Base-by-base conservation (phyloP, 768 basidiomycete genomes). In the Trametes meyenii region DNA sequence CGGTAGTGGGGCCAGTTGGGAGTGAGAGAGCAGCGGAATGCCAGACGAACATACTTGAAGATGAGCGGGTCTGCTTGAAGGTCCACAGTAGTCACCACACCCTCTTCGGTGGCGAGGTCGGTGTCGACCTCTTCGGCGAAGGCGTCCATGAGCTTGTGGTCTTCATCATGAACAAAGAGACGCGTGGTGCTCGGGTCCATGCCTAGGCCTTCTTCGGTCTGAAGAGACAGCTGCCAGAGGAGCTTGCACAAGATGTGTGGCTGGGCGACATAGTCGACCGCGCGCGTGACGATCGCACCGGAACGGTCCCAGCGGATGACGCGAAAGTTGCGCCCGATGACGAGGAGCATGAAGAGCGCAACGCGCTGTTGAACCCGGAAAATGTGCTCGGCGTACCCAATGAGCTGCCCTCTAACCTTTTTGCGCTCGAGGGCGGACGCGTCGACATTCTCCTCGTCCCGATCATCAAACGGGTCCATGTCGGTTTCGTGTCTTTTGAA, bases 251-350 rank as follows among this genome's bases (percentile, higher is more conserved):
- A 46, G n/a, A 50, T 7, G 16, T 59, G 19, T 12, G 50, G 52
- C 2, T 59, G 8, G 8, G 40, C 26, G 23, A 49, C 50, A 52
- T 63, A 63, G 57, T 63, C 62, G 13, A 63, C 11, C 3, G 46
- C 35, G 2, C 26, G 36, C 11, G 62, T 63, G 29, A 44, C 45
- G 21, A 63, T 35, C 21, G n/a, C n/a, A n/a, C n/a, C n/a, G n/a
- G n/a, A n/a, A n/a, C n/a, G n/a, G n/a, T n/a, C n/a, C n/a, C n/a
- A 48, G 21, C 10, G 57, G 52, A 12, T 56, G 59, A 58, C 36
- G 0, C 57, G 57, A 39, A 50, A 57, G 5, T 2, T 3, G 16
- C 55, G 55, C 12, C 61, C 61, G 36, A 53, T 23, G 33, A 62
- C 26, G 13, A 62, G 5, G 33, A 53, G 61, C 43, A 57, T 57